Conservation (phyloP, 805 yeast genomes). For the Monosporozyma unispora region DNA sequence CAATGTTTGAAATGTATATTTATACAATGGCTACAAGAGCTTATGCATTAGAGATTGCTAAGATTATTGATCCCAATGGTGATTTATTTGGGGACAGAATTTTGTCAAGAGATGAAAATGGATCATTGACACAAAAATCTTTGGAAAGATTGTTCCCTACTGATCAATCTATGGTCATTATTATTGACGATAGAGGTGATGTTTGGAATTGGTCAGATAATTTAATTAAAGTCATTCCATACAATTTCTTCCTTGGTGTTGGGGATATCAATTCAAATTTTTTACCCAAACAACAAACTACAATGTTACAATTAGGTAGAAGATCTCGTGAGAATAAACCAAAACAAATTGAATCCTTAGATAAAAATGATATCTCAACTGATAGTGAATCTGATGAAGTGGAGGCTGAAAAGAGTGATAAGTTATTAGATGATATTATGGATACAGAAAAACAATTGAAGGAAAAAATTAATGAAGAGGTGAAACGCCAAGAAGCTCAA, state of each 20-base stretch:
- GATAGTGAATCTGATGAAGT: background rate
- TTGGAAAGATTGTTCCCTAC: conserved; percentile 86
- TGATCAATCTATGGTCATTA: conserved; percentile 91
- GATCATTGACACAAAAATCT: conserved; percentile 82
- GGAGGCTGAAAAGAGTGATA: conserved; percentile 22
- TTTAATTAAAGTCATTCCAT: conserved; percentile 85
- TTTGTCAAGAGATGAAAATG: conserved; percentile 88
- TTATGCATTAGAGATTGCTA: conserved; percentile 83
- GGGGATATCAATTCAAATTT: conserved; percentile 95
- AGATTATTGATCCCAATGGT: conserved; percentile 85
- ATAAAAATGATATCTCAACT: conserved; percentile 7
- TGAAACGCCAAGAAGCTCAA: conserved; percentile 30
- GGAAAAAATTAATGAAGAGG: conserved; percentile 27
- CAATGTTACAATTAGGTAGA: conserved; percentile 37
- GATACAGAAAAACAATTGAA: conserved; percentile 26
- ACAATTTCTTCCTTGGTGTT: conserved; percentile 91
- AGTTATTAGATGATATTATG: conserved; percentile 27
- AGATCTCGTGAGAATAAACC: conserved; percentile 16
- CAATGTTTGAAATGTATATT: conserved; percentile 80
- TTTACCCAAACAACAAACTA: conserved; percentile 72
- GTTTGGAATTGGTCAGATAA: conserved; percentile 98
- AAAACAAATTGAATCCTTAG: background rate
- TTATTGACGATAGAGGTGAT: conserved; percentile 96
- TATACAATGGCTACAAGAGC: conserved; percentile 97
- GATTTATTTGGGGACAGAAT: conserved; percentile 84